These are phyloP conservation scores for Fusarium sp. DNA, from an alignment of 2,329 filamentous ascomycete species.

Conservation along the genomic window DNA sequence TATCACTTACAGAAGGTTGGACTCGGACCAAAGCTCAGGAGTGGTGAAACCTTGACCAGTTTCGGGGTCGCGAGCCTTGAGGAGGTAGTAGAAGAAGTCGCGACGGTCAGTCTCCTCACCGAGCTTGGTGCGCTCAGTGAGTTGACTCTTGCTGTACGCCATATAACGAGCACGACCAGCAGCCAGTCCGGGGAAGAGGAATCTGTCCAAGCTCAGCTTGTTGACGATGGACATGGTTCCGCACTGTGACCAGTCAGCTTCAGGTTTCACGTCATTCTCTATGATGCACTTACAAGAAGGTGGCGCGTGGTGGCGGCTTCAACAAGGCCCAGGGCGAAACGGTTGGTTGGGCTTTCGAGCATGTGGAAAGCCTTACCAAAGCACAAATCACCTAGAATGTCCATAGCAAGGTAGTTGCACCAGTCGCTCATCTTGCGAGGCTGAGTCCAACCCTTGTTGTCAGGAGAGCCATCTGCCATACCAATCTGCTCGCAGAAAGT, in stretches of 20 bases:
- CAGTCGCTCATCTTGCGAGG: constrained; percentile 72
- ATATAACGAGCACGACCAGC: constrained; percentile 76
- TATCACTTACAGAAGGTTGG: constrained; percentile 69
- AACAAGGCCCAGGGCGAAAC: constrained; percentile 75
- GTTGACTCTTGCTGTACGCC: constrained; percentile 75
- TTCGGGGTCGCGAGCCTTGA: constrained; percentile 77
- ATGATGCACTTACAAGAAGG: constrained; percentile 67
- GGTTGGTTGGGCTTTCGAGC: constrained; percentile 69
- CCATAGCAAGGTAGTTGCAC: constrained; percentile 73
- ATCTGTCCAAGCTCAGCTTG: constrained; percentile 73
- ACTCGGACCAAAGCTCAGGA: constrained; percentile 77
- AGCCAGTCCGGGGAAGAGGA: constrained; percentile 75
- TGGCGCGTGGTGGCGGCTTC: constrained; percentile 76
- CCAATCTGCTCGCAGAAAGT: constrained; percentile 72
- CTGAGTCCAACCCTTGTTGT: constrained; percentile 68
- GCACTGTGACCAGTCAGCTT: constrained; percentile 61
- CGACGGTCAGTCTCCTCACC: constrained; percentile 75
- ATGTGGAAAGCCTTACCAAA: constrained; percentile 73
- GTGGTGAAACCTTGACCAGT: constrained; percentile 74
- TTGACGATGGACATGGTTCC: constrained; percentile 78
- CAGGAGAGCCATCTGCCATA: constrained; percentile 53
- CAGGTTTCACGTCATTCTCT: background rate
- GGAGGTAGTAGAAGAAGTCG: constrained; percentile 81
- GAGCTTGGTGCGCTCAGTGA: constrained; percentile 73
- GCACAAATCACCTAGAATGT: constrained; percentile 70